Base-by-base conservation (phyloP, 176 grass and related monocot species). In the Bolboschoenus planiculmis region DNA sequence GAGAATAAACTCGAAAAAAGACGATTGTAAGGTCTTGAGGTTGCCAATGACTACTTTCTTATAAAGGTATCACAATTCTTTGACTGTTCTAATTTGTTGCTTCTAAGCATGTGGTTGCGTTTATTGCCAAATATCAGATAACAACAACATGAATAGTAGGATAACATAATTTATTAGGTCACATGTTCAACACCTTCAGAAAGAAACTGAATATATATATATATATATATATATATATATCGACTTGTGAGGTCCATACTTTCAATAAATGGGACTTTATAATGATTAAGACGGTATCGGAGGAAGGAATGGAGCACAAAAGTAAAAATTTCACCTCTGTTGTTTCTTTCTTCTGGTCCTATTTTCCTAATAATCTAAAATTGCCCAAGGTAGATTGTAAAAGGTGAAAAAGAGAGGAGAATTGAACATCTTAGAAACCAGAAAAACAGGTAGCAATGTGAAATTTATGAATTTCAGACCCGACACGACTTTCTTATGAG, bases 401-500 rank as follows among this genome's bases (percentile, higher is more conserved):
- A 58, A 59, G 56, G 30, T 23, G 34, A 42, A 23, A 64, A 13
- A 20, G 23, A 65, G 11, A 30, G 2, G 7, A 82, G 33, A 59
- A 60, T 2, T 57, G 44, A 39, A 79, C 26, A 35, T 53, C 6
- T 62, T 81, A 40, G 56, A 61, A 44, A 82, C 50, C 58, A 64
- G 2, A 48, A 15, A 65, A 82, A 64, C n/a, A 82, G 46, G 72
- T 18, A 76, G 24, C 44, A 60, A 50, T 47, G 39, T 64, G 39
- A 48, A 81, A 63, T 48, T 46, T 64, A 35, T 82, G 58, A 64
- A 47, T 65, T 58, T 61, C 20, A 43, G 34, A 58, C n/a, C n/a
- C 2, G 46, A 14, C 79, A 82, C 43, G 24, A 43, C 2, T 39
- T 82, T 82, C 20, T 55, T 63, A 55, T 82, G 79, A 82, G 36